These are phyloP conservation scores for Eimeria falciformis DNA, from an alignment of 169 alveolate genomes.

Conservation along the genomic window DNA sequence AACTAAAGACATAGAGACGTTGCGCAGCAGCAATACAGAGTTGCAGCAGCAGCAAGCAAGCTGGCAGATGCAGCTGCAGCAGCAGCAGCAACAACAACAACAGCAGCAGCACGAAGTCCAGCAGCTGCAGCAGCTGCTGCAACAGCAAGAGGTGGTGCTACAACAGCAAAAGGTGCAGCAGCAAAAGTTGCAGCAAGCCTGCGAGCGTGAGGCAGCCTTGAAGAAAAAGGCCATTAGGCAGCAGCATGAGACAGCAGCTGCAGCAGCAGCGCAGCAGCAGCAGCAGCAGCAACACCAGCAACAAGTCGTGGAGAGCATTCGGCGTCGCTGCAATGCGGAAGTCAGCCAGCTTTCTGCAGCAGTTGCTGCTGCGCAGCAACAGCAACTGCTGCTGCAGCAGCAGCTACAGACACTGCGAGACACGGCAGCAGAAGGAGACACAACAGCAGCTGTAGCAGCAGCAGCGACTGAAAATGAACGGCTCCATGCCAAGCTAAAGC, in stretches of 20 bases:
- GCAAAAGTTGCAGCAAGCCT: neutral
- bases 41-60: neutral
- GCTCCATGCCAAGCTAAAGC: neutral
- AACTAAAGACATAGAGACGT: neutral
- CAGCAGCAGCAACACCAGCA: conserved; percentile 4
- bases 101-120: neutral
- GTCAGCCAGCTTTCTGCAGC: neutral
- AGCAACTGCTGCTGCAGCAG: conserved; percentile 59
- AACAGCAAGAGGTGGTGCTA: neutral
- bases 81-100: neutral
- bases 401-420: neutral
- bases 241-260: neutral
- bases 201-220: neutral
- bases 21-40: conserved; percentile 44
- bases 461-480: neutral
- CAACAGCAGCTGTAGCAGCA: conserved; percentile 2
- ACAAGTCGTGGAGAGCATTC: neutral
- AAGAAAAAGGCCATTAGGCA: neutral
- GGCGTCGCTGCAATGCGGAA: neutral
- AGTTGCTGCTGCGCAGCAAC: conserved; percentile 3
- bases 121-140: neutral
- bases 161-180: conserved; percentile 39
- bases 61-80: conserved; percentile 34
- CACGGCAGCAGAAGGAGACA: neutral
- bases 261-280: neutral